A percentile compares a stretch with the other conserved stretches of the same genome.
These are phyloP conservation scores for Conidiobolus incongruus DNA, from an alignment of 371 early-diverging fungal genomes.

Conservation along the genomic window DNA sequence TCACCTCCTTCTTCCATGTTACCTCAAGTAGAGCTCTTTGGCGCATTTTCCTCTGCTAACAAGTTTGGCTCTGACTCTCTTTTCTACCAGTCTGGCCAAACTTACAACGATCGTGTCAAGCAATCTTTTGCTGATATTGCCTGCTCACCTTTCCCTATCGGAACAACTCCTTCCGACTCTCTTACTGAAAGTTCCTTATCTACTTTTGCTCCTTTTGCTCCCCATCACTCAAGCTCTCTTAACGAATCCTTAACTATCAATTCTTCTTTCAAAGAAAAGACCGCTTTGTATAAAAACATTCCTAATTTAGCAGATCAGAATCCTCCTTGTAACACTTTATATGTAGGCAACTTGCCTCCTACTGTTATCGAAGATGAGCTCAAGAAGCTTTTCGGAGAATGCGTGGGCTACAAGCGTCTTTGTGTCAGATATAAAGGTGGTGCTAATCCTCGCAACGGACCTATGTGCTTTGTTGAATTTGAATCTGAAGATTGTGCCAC, in stretches of 20 bases:
- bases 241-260: slow-evolving; percentile 11
- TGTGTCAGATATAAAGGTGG: slow-evolving; percentile 44
- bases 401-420: slow-evolving; percentile 64
- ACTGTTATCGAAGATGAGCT: slow-evolving; percentile 71
- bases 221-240: neutral
- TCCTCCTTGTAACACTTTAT: slow-evolving; percentile 93
- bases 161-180: neutral
- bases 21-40: too few species aligned
- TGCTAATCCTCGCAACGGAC: slow-evolving; percentile 22
- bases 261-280: slow-evolving; percentile 10
- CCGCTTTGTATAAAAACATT: too few species aligned
- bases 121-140: neutral
- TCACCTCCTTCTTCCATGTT: too few species aligned
- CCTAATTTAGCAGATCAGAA: slow-evolving; percentile 65
- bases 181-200: neutral
- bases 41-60: too few species aligned
- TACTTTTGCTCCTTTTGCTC: neutral
- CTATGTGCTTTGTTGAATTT: slow-evolving; percentile 89
- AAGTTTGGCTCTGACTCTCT: neutral
- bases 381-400: slow-evolving; percentile 37
- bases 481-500: slow-evolving; percentile 68
- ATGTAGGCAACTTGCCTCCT: slow-evolving; percentile 80
- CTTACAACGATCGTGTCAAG: neutral
- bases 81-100: too few species aligned
- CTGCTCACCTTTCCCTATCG: neutral